A percentile compares a stretch with the other conserved stretches of the same genome.
Evolutionary conservation across 2,329 filamentous ascomycete species (phyloP).

Genomic region (Cercospora zeae-maydis): DNA sequence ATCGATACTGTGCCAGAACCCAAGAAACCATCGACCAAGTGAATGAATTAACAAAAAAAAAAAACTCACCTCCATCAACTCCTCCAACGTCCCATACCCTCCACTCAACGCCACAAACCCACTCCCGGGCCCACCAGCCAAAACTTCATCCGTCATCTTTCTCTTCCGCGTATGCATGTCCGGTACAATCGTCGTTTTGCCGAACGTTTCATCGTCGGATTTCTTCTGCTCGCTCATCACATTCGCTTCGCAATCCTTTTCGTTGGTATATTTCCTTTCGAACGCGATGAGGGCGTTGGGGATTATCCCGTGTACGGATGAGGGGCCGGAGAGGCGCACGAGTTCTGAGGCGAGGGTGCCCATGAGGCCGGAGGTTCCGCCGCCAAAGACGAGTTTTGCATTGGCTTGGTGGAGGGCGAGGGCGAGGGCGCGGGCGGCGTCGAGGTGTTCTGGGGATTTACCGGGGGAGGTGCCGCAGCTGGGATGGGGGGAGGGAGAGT

Average conservation of each 20-base stretch:
- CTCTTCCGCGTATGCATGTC: constrained; percentile 97
- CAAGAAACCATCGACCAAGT: neutral
- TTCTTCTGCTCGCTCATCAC: constrained; percentile 38
- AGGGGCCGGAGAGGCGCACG: constrained; percentile 73
- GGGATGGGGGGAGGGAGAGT: neutral
- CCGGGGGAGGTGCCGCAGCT: constrained; percentile 82
- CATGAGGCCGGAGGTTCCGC: constrained; percentile 92
- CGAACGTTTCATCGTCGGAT: constrained; percentile 65
- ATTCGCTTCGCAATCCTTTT: constrained; percentile 28
- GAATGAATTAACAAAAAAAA: too few species aligned
- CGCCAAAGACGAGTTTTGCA: constrained; percentile 85
- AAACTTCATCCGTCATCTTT: constrained; percentile 85
- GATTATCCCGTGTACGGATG: constrained; percentile 87
- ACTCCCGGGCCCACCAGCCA: constrained; percentile 73
- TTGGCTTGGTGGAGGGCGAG: constrained; percentile 68
- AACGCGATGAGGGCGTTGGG: constrained; percentile 68
- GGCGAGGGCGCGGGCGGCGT: constrained; percentile 73
- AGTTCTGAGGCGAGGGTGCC: constrained; percentile 87
- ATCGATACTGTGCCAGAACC: too few species aligned
- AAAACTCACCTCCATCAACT: constrained; percentile 71
- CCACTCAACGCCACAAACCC: constrained; percentile 87
- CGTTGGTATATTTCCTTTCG: constrained; percentile 37
- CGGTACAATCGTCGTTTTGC: constrained; percentile 80
- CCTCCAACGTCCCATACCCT: constrained; percentile 92
- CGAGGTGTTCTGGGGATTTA: constrained; percentile 67